phyloP scores from a whole-genome alignment of 2,329 filamentous ascomycete genomes.

The Onygenales sp. region DNA sequence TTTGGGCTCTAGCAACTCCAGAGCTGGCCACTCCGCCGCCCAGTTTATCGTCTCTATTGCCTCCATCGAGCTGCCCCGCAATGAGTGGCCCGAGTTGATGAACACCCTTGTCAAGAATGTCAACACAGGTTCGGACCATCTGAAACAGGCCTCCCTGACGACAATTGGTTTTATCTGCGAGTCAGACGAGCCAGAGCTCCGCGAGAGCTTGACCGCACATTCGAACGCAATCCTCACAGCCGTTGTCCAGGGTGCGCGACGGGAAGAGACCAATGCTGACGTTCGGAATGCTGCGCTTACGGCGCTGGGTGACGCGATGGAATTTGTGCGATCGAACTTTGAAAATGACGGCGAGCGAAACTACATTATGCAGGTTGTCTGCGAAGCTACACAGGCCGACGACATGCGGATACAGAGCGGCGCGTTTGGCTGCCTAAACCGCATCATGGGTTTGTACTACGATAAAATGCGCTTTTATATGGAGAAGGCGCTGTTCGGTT shows the following conservation, averaged over 20 bases:
- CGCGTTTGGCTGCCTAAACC: constrained; percentile 92
- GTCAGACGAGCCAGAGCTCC: constrained; percentile 78
- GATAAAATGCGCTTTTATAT: constrained; percentile 99
- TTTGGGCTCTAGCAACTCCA: constrained; percentile 64
- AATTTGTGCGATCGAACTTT: constrained; percentile 97
- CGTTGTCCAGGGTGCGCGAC: constrained; percentile 92
- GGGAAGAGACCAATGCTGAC: constrained; percentile 86
- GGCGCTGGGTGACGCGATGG: constrained; percentile 88
- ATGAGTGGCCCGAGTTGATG: constrained; percentile 93
- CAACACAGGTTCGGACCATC: constrained; percentile 70
- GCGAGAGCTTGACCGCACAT: constrained; percentile 70
- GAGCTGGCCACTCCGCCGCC: constrained; percentile 80
- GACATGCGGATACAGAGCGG: constrained; percentile 90
- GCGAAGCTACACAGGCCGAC: constrained; percentile 90
- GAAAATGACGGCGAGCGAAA: constrained; percentile 98
- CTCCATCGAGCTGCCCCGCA: constrained; percentile 82
- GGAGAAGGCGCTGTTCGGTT: constrained; percentile 97
- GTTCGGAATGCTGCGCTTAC: constrained; percentile 89
- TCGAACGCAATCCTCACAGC: constrained; percentile 97
- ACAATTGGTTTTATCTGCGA: constrained; percentile 99
- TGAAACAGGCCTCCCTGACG: constrained; percentile 89
- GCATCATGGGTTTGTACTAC: constrained; percentile 98
- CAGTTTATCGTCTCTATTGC: constrained; percentile 95
- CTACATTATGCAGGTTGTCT: constrained; percentile 99
- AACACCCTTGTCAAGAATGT: constrained; percentile 82